Evolutionary conservation across 1,284 basidiomycete species (phyloP).

Genomic region (Schizophyllum commune): DNA sequence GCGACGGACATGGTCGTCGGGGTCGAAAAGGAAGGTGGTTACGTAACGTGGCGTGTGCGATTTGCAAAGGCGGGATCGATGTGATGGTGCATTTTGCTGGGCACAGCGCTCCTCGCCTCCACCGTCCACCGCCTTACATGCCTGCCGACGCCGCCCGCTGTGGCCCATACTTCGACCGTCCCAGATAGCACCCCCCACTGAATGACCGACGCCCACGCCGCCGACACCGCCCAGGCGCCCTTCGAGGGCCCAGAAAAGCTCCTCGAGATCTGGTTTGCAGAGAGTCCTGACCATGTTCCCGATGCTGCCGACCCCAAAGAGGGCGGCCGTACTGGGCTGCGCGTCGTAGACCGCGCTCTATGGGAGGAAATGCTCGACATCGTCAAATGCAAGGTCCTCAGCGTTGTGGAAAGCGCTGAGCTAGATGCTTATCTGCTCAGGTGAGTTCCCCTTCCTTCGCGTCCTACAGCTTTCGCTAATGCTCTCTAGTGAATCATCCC

Average conservation of each 20-base stretch:
- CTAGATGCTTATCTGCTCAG: slow-evolving; percentile 95
- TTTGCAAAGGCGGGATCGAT: background rate
- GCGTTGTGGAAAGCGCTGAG: slow-evolving; percentile 79
- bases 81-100: background rate
- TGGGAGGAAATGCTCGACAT: slow-evolving; percentile 99
- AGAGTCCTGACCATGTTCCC: slow-evolving; percentile 56
- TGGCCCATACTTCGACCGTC: background rate
- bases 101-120: too few relatives aligned
- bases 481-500: slow-evolving; percentile 81
- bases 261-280: slow-evolving; percentile 96
- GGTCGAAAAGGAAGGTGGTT: background rate
- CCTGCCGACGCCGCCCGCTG: background rate
- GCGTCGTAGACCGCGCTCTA: slow-evolving; percentile 65
- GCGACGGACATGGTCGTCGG: background rate
- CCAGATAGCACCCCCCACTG: slow-evolving; percentile 5
- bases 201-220: slow-evolving; percentile 28
- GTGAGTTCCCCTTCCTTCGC: slow-evolving; percentile 38
- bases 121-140: background rate
- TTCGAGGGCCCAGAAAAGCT: slow-evolving; percentile 95
- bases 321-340: slow-evolving; percentile 54
- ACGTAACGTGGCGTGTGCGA: background rate
- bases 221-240: slow-evolving; percentile 33
- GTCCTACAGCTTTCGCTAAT: slow-evolving; percentile 1
- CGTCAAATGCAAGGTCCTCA: slow-evolving; percentile 96
- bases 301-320: slow-evolving; percentile 28